Evolutionary conservation across 257 asterid species (phyloP).

Genomic region (Primulina tabacum): DNA sequence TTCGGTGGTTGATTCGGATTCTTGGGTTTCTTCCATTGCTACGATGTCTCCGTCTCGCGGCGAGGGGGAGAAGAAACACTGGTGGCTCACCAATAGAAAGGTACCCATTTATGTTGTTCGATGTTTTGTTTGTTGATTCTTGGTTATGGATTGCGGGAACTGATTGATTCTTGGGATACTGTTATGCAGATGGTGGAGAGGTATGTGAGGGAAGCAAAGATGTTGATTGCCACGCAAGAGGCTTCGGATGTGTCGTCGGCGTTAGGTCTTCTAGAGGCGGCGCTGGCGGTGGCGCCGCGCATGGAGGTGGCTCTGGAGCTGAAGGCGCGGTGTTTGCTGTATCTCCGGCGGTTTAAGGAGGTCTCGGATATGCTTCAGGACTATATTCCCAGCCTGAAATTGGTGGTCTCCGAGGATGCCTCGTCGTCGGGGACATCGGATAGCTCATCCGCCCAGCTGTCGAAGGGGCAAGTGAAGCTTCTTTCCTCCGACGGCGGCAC

Average conservation of each 20-base stretch:
- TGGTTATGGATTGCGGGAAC: neutral
- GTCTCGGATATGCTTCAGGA: constrained; percentile 91
- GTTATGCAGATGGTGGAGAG: constrained; percentile 71
- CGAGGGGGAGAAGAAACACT: constrained; percentile 67
- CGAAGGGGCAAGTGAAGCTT: constrained; percentile 68
- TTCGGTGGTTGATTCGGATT: constrained; percentile 40
- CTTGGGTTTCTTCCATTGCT: constrained; percentile 55
- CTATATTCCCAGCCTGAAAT: constrained; percentile 73
- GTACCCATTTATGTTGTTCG: constrained; percentile 24
- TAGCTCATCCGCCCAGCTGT: constrained; percentile 53
- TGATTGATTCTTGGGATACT: constrained; percentile 9
- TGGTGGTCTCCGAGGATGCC: constrained; percentile 45
- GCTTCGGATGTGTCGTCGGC: constrained; percentile 61
- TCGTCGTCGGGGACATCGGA: constrained; percentile 64
- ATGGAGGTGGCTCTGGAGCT: constrained; percentile 74
- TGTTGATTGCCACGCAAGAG: constrained; percentile 67
- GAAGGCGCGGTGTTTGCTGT: constrained; percentile 73
- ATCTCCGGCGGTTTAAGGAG: constrained; percentile 78
- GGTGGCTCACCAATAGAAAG: constrained; percentile 93
- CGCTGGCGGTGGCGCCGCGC: constrained; percentile 70
- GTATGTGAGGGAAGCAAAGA: constrained; percentile 71
- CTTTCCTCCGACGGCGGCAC: constrained; percentile 50
- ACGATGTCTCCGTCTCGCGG: constrained; percentile 46
- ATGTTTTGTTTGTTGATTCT: neutral
- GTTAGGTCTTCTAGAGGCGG: constrained; percentile 66